A percentile compares a stretch with the other conserved stretches of the same genome.
Conservation (phyloP, 176 grass and related monocot species). For the Carex littledalei region DNA sequence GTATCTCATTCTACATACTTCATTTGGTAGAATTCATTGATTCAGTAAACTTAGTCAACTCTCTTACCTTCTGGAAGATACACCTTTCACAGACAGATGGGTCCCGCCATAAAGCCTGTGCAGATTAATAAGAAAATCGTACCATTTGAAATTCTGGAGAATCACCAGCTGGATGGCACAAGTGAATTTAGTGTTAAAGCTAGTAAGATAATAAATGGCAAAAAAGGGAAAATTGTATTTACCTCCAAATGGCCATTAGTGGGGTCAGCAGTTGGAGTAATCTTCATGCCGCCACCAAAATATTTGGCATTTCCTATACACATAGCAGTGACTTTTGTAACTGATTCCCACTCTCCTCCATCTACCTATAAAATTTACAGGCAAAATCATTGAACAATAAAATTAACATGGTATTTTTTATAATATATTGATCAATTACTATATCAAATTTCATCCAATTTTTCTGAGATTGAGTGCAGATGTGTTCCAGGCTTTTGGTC, state of each 20-base stretch:
- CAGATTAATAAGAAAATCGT: constrained; percentile 76
- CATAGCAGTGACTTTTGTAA: constrained; percentile 69
- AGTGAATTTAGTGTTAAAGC: constrained; percentile 13
- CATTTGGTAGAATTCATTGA: neutral
- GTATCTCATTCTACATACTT: neutral
- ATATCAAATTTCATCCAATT: neutral
- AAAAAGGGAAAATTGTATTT: constrained; percentile 7
- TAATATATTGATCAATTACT: neutral
- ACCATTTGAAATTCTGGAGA: constrained; percentile 96
- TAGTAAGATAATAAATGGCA: neutral
- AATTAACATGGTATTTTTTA: neutral
- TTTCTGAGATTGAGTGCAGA: neutral
- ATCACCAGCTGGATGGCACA: constrained; percentile 57
- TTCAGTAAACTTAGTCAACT: neutral
- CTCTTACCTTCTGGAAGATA: constrained; percentile 63
- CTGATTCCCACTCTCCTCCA: constrained; percentile 62
- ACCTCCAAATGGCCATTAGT: constrained; percentile 80
- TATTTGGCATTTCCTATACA: constrained; percentile 93
- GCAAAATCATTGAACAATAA: neutral
- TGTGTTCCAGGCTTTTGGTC: neutral
- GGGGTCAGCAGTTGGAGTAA: constrained; percentile 76
- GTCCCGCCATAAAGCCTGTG: constrained; percentile 77
- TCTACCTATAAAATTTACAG: constrained; percentile 48
- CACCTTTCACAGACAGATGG: constrained; percentile 58
- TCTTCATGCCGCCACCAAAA: constrained; percentile 94